These are phyloP conservation scores for Solidago caesia DNA, from an alignment of 129 eudicot genomes.

Conservation along the genomic window DNA sequence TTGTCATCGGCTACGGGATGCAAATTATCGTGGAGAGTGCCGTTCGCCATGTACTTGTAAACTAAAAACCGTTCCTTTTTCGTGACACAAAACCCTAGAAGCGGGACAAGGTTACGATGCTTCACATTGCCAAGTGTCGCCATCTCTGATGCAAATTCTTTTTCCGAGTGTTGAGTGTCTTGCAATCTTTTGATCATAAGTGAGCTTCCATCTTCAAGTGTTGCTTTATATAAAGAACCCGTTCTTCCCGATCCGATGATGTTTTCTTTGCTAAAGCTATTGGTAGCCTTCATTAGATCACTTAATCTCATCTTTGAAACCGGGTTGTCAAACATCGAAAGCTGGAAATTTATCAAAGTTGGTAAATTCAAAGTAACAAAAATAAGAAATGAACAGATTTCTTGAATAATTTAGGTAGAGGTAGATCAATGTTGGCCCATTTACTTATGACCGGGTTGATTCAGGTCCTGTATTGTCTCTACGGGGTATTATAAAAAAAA, in stretches of 20 bases:
- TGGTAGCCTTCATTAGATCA: conserved; percentile 94
- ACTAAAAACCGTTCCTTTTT: conserved; percentile 75
- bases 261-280: conserved; percentile 73
- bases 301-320: conserved; percentile 78
- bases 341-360: conserved; percentile 42
- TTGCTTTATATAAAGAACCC: conserved; percentile 76
- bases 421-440: neutral
- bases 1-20: conserved; percentile 42
- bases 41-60: conserved; percentile 73
- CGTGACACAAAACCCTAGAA: conserved; percentile 71
- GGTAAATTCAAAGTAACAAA: neutral
- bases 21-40: conserved; percentile 59
- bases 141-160: conserved; percentile 82
- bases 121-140: conserved; percentile 68
- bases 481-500: neutral
- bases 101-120: conserved; percentile 81
- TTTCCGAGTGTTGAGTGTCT: conserved; percentile 75
- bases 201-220: conserved; percentile 66
- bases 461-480: neutral
- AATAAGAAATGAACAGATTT: neutral
- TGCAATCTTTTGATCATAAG: conserved; percentile 80
- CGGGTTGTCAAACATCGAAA: conserved; percentile 80
- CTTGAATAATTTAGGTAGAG: neutral
- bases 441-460: neutral
- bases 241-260: conserved; percentile 74